Base-by-base conservation (phyloP, 2,329 filamentous ascomycete species). In the Paramyrothecium sp. region DNA sequence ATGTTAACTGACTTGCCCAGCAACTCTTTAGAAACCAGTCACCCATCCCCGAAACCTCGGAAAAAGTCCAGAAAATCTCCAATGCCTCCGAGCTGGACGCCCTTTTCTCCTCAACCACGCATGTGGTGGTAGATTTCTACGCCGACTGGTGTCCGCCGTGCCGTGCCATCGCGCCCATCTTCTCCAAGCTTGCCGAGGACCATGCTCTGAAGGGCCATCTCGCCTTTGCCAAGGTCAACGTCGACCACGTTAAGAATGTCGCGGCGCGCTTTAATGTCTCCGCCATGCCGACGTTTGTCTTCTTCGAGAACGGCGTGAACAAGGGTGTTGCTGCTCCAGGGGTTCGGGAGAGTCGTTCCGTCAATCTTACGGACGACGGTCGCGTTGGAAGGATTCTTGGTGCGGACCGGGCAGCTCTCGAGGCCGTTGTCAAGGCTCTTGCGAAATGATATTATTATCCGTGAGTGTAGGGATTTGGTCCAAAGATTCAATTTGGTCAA, bases 131-230 rank as follows among this genome's bases (percentile, higher is more conserved):
- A 69, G 92, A 97, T 81, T 92, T 87, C 79, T 92, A 89, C 74
- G 92, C 92, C 55, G 87, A 82, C 63, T 97, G 92, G 92, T 97
- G 92, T 81, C 92, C 91, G 58, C 92, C 92, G 56, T 97, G 92
- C 88, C 96, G 92, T 78, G 83, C 87, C 65, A 94, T 97, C 65
- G 86, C 91, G 26, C 92, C 92, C 54, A 74, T 86, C 59, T 79
- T 96, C 60, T 63, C 66, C 34, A 59, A 59, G 34, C 56, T 67
- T 2, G 68, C 66, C 12, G 66, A 62, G 16, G 53, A 51, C 20
- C 60, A 64, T 41, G 50, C 61, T 10, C 41, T 54, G 2, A 57
- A 55, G 51, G 86, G 84, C 77, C 72, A 83, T 60, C 72, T 88
- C 65, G 81, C 84, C 73, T 96, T 96, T 78, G 87, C 85, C 82